These are phyloP conservation scores for Leccinum pachyderme DNA, from an alignment of 1,284 basidiomycete species.

Conservation along the genomic window DNA sequence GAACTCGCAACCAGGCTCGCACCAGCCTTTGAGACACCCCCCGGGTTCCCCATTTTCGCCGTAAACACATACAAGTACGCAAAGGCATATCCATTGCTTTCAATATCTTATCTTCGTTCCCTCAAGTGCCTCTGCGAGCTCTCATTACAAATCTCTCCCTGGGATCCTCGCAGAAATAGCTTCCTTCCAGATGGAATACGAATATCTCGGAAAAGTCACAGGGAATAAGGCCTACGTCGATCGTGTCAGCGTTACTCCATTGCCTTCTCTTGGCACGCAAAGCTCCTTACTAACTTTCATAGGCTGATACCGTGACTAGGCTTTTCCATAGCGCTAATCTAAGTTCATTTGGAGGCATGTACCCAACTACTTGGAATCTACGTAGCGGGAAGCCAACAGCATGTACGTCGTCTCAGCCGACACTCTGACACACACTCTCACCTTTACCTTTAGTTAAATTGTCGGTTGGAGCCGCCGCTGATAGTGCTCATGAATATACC, in stretches of 20 bases:
- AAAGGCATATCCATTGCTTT: neutral
- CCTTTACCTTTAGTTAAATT: slow-evolving; percentile 40
- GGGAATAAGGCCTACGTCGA: slow-evolving; percentile 47
- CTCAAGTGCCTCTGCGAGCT: neutral
- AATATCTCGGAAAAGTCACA: slow-evolving; percentile 55
- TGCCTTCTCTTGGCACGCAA: neutral
- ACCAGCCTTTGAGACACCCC: slow-evolving; percentile 48
- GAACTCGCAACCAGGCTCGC: slow-evolving; percentile 51
- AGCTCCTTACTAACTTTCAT: neutral
- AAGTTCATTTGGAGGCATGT: slow-evolving; percentile 48
- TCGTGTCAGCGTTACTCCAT: slow-evolving; percentile 36
- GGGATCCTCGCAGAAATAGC: slow-evolving; percentile 55
- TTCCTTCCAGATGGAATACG: slow-evolving; percentile 56
- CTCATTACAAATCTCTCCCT: slow-evolving; percentile 25
- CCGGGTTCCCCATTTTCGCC: slow-evolving; percentile 47
- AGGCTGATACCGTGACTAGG: slow-evolving; percentile 55
- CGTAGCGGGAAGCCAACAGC: slow-evolving; percentile 39
- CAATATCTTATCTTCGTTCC: neutral
- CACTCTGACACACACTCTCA: neutral
- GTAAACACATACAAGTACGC: slow-evolving; percentile 50
- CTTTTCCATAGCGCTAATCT: slow-evolving; percentile 46
- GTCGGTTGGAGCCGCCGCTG: slow-evolving; percentile 62
- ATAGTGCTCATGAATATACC: slow-evolving; percentile 75
- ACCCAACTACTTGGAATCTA: slow-evolving; percentile 52
- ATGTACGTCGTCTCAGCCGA: slow-evolving; percentile 33